These are phyloP conservation scores for Aspergillus persii DNA, from an alignment of 2,329 filamentous ascomycete species.

Conservation along the genomic window DNA sequence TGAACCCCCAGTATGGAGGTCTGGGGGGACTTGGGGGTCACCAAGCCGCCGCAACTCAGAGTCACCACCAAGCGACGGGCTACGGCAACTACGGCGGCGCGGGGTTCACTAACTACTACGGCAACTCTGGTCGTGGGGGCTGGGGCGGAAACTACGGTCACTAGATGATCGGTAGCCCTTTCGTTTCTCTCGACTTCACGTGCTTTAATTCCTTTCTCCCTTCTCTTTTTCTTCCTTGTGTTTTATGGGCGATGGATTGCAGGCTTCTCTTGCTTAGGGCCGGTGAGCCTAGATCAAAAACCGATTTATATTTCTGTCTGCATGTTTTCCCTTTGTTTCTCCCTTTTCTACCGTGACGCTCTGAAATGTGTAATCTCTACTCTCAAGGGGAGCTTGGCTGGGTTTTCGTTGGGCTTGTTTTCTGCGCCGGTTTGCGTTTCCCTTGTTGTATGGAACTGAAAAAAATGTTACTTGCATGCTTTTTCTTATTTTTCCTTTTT, in stretches of 20 bases:
- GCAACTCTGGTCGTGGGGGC: conserved; percentile 43
- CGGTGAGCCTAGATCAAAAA: conserved; percentile 16
- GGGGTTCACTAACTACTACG: conserved; percentile 45
- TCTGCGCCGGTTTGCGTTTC: conserved; percentile 28
- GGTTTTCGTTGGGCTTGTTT: conserved; percentile 25
- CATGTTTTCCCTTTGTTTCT: conserved; percentile 1
- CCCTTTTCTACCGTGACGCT: conserved; percentile 23
- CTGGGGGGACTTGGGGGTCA: conserved; percentile 43
- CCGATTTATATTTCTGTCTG: conserved; percentile 18
- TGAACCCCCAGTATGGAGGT: conserved; percentile 54
- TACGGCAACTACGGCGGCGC: conserved; percentile 44
- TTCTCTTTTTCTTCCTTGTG: background rate
- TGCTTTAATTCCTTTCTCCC: conserved; percentile 19
- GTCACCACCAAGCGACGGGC: conserved; percentile 41
- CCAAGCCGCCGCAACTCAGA: conserved; percentile 40
- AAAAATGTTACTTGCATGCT: conserved; percentile 23
- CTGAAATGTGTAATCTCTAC: conserved; percentile 43
- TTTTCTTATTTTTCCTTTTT: conserved; percentile 8
- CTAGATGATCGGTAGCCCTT: conserved; percentile 32
- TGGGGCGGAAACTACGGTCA: conserved; percentile 50
- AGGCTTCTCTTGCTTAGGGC: conserved; percentile 29
- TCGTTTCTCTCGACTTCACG: conserved; percentile 24
- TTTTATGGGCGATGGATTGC: conserved; percentile 26
- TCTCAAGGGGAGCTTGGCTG: conserved; percentile 40
- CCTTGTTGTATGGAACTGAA: conserved; percentile 37